Evolutionary conservation across 345 rosid species (phyloP).

Genomic region (Microthlaspi erraticum): DNA sequence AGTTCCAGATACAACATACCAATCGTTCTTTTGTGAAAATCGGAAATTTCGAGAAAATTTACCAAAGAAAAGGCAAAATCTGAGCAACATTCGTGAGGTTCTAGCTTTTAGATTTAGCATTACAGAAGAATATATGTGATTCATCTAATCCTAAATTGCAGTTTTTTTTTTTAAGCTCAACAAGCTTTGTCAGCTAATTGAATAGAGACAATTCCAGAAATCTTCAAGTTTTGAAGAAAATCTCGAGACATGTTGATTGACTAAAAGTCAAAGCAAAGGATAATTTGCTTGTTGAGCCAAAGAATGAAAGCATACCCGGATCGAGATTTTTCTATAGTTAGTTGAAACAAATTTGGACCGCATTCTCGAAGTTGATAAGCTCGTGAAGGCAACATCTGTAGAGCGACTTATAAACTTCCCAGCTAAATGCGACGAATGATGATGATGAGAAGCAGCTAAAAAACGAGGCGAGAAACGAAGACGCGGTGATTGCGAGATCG

Average conservation of each 20-base stretch:
- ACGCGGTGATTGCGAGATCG: slow-evolving; percentile 41
- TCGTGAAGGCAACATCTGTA: slow-evolving; percentile 25
- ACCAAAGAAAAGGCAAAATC: not conserved
- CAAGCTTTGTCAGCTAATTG: not conserved
- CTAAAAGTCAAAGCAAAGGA: slow-evolving; percentile 25
- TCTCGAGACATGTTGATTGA: slow-evolving; percentile 5
- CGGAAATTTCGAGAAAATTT: not conserved
- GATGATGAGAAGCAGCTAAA: slow-evolving; percentile 35
- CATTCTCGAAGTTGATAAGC: slow-evolving; percentile 43
- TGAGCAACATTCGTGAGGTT: not conserved
- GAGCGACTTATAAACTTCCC: slow-evolving; percentile 15
- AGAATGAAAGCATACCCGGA: slow-evolving; percentile 32
- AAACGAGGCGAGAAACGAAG: slow-evolving; percentile 36
- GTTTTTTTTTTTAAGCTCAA: slow-evolving; percentile 1
- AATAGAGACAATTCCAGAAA: not conserved
- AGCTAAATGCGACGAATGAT: slow-evolving; percentile 32
- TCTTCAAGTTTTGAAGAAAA: not conserved
- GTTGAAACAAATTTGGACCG: slow-evolving; percentile 44
- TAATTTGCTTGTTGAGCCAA: slow-evolving; percentile 14
- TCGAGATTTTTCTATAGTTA: slow-evolving; percentile 36
- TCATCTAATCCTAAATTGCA: not conserved
- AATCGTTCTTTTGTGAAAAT: not conserved
- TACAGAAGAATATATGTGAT: not conserved
- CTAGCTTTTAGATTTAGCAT: slow-evolving; percentile 1
- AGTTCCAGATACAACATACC: slow-evolving; percentile 7